Base-by-base conservation (phyloP, 176 grass and related monocot species). In the Canna indica region DNA sequence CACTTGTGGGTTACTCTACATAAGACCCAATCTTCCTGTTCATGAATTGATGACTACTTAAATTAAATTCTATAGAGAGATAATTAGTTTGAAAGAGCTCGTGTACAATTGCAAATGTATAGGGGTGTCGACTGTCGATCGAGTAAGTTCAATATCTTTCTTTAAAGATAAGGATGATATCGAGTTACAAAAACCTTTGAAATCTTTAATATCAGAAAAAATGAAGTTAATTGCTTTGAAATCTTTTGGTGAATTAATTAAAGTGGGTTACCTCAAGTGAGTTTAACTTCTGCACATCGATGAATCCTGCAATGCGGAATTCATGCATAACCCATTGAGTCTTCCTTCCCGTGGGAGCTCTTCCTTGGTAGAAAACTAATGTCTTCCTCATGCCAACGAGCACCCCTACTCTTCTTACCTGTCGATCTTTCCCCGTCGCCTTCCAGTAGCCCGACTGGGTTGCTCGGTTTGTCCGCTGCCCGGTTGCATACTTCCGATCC, bases 301-400 rank as follows among this genome's bases (percentile, higher is more conserved):
- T 77, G 78, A 72, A 71, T 25, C 67, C 86, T 80, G 88, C 85
- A 57, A 80, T 72, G 68, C 88, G 88, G 47, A 97, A 97, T 71
- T 97, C 93, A 13, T 97, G 93, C 88, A 92, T 97, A 67, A 92
- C 88, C 93, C 93, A 97, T n/a, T 97, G 84, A 9, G 84, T 97
- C 82, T 97, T 97, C 75, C 72, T 90, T 25, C 93, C 93, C 53
- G 81, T 97, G 1, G 93, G 93, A 7, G 93, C 93, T 83, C 93
- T 90, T 50, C 93, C 93, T 77, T 83, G 77, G 42, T 97, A 97
- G 64, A 97, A 97, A 29, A 97, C 93, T 11, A 97, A 81, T 12
- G 93, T 97, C 90, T 97, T 97, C 15, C 93, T 83, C 93, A 92
- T 97, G 28, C 93, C 93, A 1, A 92, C 84, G 1, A 84, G 79